A percentile compares a stretch with the other conserved stretches of the same genome.
phyloP scores from a whole-genome alignment of 495 filamentous ascomycete genomes.

The Aspergillus funiculosus region DNA sequence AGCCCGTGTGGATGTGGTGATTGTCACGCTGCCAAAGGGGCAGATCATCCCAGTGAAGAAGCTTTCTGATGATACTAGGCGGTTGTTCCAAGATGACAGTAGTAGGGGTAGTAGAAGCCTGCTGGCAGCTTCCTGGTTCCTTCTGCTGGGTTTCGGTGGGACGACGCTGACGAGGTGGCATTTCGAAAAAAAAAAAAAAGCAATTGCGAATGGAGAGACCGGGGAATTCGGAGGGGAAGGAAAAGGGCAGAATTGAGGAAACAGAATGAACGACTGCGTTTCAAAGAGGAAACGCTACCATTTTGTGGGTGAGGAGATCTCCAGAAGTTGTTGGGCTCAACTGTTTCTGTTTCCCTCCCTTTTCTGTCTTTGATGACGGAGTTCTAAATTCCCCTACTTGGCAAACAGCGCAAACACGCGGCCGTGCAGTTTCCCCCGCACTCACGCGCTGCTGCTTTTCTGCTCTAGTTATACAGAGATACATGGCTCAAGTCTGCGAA shows the following conservation, averaged over 20 bases:
- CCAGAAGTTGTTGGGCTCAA: background rate
- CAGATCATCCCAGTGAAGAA: constrained; percentile 59
- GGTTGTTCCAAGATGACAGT: constrained; percentile 26
- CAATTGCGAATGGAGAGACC: constrained; percentile 5
- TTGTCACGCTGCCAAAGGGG: constrained; percentile 72
- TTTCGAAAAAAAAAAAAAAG: constrained; percentile 11
- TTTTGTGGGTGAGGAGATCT: background rate
- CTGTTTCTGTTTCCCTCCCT: background rate
- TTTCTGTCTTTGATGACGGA: background rate
- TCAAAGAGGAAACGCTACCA: no score
- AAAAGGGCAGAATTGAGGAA: background rate
- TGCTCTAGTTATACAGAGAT: background rate
- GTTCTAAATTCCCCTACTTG: background rate
- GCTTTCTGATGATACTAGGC: constrained; percentile 28
- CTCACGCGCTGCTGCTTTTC: no score
- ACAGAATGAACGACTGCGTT: no score
- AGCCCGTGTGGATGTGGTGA: constrained; percentile 65
- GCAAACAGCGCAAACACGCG: constrained; percentile 9
- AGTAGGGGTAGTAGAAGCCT: constrained; percentile 17
- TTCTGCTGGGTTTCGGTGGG: constrained; percentile 24
- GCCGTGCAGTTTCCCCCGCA: constrained; percentile 7
- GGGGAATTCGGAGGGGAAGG: background rate
- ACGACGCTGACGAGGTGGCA: constrained; percentile 37
- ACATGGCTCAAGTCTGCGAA: background rate
- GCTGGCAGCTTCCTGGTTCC: constrained; percentile 14